Conservation (phyloP, 805 yeast genomes). For the Kodamaea nitidulidarum region DNA sequence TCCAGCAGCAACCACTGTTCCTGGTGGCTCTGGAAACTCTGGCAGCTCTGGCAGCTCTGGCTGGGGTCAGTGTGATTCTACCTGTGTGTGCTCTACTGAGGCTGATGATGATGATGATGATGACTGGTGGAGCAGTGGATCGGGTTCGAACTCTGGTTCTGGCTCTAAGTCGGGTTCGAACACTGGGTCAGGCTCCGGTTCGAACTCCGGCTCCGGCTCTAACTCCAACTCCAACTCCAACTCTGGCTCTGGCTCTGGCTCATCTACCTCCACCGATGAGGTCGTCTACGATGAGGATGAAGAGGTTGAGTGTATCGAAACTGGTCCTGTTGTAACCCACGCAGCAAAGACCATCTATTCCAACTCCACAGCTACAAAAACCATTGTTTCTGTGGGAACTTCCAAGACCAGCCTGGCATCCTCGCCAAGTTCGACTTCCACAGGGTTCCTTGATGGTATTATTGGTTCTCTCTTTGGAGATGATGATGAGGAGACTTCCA, state of each 20-base stretch:
- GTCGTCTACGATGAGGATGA: slow-evolving; percentile 10
- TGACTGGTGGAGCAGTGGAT: slow-evolving; percentile 14
- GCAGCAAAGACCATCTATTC: slow-evolving; percentile 8
- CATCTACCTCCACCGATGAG: slow-evolving; percentile 4
- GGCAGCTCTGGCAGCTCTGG: slow-evolving; percentile 11
- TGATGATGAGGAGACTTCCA: slow-evolving; percentile 4
- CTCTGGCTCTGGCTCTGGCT: slow-evolving; percentile 5
- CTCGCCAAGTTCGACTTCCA: slow-evolving; percentile 3
- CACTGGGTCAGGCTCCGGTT: slow-evolving; percentile 4
- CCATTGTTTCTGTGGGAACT: slow-evolving; percentile 2
- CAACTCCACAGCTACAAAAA: slow-evolving; percentile 6
- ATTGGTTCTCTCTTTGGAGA: slow-evolving; percentile 6
- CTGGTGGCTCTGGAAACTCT: slow-evolving; percentile 7
- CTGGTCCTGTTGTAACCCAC: slow-evolving; percentile 10
- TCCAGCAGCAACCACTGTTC: not conserved
- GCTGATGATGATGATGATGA: slow-evolving; percentile 11
- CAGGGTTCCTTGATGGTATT: slow-evolving; percentile 6
- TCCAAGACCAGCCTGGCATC: slow-evolving; percentile 5
- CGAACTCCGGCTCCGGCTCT: slow-evolving; percentile 5
- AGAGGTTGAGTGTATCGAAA: slow-evolving; percentile 4
- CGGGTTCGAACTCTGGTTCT: slow-evolving; percentile 2
- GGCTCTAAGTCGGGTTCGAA: slow-evolving; percentile 10
- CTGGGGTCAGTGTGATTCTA: slow-evolving; percentile 12
- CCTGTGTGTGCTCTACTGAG: slow-evolving; percentile 11
- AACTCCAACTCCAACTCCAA: slow-evolving; percentile 6